Evolutionary conservation across 805 yeast species (phyloP), one percentile per base, ranked within the genome.

Genomic region (Spathaspora arborariae): DNA sequence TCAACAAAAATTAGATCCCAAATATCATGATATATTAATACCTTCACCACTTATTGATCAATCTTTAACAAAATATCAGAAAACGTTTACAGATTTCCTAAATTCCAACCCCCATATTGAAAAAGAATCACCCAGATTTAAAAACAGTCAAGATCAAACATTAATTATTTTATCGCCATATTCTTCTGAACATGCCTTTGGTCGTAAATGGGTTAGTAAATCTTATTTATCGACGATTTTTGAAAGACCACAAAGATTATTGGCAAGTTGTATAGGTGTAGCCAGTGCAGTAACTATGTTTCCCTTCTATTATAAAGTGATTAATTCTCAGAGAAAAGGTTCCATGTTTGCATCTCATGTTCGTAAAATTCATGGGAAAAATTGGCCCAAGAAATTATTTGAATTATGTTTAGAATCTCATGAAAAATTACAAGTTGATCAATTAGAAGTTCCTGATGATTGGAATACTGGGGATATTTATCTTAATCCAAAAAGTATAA

Each of bases 401-500:
- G 75, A 78, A 44, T 60, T 86, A 16, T 85, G 94, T 59, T 58
- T 69, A 16, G 79, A 75, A 20, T 79, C 88, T n/a, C 76, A 75
- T 40, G 70, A 59, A 1, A 82, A 82, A 57, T 67, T 86, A 38
- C 63, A 63, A 8, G 63, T 70, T 1, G 78, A 79, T 16, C 70
- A 80, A 55, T 55, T 87, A 2, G 96, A 88, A 62, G 89, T 87
- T 1, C 95, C 95, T 0, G 84, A 78, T 5, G 78, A 77, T 34
- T 88, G 96, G 96, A 85, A 86, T 49, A 76, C 85, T 2, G 94
- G 94, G 11, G 96, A 88, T 58, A 85, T 88, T 26, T 88, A 88
- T 59, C 59, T 88, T 44, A 78, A 83, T 2, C 80, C 82, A 60
- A 76, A 74, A 18, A 84, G 96, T 0, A 61, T 84, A 4, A 76